phyloP scores from a whole-genome alignment of 768 basidiomycete genomes.

The Lepiota brunneoincarnata region DNA sequence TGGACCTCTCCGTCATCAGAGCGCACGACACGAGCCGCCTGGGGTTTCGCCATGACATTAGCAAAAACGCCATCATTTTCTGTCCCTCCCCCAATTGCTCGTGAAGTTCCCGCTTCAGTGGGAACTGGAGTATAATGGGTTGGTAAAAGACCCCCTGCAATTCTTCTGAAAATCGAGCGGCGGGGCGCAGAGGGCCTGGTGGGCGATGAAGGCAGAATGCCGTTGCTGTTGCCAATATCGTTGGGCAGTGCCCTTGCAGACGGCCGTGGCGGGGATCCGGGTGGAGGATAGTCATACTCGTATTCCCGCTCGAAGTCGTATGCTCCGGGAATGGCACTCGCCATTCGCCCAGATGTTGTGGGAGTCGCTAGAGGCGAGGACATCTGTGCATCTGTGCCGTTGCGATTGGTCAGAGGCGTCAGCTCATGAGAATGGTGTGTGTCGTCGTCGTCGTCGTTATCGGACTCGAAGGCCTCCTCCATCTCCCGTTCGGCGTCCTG shows the following conservation, averaged over 20 bases:
- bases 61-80: constrained; percentile 95
- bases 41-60: constrained; percentile 91
- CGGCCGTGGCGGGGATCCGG: constrained; percentile 71
- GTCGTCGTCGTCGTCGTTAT: constrained; percentile 55
- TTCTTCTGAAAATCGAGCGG: constrained; percentile 56
- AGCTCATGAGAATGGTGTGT: constrained; percentile 37
- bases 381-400: constrained; percentile 10
- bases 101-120: constrained; percentile 31
- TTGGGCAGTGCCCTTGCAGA: constrained; percentile 60
- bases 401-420: constrained; percentile 32
- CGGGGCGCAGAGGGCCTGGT: constrained; percentile 32
- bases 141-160: constrained; percentile 61
- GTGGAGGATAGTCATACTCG: constrained; percentile 71
- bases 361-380: constrained; percentile 11
- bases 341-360: constrained; percentile 12
- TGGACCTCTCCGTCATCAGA: constrained; percentile 54
- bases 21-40: constrained; percentile 38
- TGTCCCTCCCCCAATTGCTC: constrained; percentile 58
- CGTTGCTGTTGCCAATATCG: constrained; percentile 73
- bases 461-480: constrained; percentile 73
- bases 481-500: constrained; percentile 59
- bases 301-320: constrained; percentile 85
- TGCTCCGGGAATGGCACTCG: constrained; percentile 36
- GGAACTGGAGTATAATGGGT: constrained; percentile 59
- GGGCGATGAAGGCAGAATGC: constrained; percentile 52